A percentile compares a stretch with the other conserved stretches of the same genome.
Evolutionary conservation across 1,284 basidiomycete species (phyloP).

Genomic region (Ustilago sp.): DNA sequence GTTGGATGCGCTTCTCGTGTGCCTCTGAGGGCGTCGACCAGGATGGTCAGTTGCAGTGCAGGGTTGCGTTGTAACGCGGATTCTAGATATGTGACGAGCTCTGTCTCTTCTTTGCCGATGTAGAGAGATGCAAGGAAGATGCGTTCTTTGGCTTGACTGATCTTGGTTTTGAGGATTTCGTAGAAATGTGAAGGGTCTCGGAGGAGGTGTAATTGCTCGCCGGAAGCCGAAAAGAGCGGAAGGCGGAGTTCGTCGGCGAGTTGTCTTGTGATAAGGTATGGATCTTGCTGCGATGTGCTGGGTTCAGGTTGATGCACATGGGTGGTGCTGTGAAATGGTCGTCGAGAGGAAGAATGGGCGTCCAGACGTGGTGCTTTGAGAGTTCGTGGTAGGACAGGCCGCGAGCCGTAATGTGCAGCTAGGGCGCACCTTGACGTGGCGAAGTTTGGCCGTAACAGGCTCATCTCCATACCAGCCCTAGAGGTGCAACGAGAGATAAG

Average conservation of each 20-base stretch:
- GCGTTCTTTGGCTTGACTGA: conserved; percentile 39
- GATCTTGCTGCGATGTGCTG: neutral
- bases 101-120: conserved; percentile 61
- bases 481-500: neutral
- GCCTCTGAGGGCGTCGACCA: conserved; percentile 89
- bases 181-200: conserved; percentile 48
- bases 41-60: conserved; percentile 78
- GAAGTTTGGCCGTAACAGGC: neutral
- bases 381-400: neutral
- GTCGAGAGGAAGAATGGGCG: neutral
- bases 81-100: conserved; percentile 50
- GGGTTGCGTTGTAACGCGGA: conserved; percentile 72
- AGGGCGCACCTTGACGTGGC: neutral
- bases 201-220: conserved; percentile 42
- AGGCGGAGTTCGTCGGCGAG: conserved; percentile 28
- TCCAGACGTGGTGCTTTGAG: neutral
- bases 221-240: conserved; percentile 43
- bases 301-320: neutral
- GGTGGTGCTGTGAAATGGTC: neutral
- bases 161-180: conserved; percentile 40
- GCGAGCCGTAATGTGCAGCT: neutral
- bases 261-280: conserved; percentile 27
- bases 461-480: neutral
- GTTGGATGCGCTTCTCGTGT: conserved; percentile 79
- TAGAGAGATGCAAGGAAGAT: conserved; percentile 64